Percentiles rank a stretch among this genome's conserved stretches.
phyloP scores from a whole-genome alignment of 495 filamentous ascomycete species.

The Penicillium cosmopolitanum region DNA sequence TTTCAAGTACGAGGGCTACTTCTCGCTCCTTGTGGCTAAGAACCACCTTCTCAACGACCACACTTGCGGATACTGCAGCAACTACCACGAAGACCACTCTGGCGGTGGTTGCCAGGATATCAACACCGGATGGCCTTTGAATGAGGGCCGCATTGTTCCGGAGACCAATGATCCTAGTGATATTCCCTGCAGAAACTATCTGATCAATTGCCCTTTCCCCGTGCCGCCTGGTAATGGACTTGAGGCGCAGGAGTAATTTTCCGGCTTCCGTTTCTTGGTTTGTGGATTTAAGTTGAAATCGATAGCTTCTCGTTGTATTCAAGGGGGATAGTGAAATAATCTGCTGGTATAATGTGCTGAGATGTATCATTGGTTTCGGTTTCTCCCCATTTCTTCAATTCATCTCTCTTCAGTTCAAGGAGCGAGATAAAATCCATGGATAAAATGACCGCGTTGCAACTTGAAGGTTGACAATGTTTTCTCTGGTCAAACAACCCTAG shows the following conservation, averaged over 20 bases:
- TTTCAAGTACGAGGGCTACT: conserved; percentile 14
- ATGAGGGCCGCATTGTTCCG: conserved; percentile 10
- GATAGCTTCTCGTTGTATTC: neutral
- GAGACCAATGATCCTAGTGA: conserved; percentile 9
- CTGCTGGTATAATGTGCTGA: too few species aligned
- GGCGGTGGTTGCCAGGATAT: conserved; percentile 13
- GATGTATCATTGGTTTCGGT: too few species aligned
- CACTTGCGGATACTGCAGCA: conserved; percentile 10
- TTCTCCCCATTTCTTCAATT: too few species aligned
- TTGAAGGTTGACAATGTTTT: too few species aligned
- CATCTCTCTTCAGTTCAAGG: too few species aligned
- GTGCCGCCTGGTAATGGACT: conserved; percentile 13
- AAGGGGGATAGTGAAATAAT: neutral
- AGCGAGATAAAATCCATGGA: too few species aligned
- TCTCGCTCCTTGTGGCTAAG: conserved; percentile 10
- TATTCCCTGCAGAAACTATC: conserved; percentile 10
- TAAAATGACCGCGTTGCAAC: too few species aligned
- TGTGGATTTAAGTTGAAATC: neutral
- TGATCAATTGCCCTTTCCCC: conserved; percentile 12
- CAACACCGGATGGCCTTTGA: conserved; percentile 11
- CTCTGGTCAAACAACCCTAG: too few species aligned
- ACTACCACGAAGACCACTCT: conserved; percentile 12
- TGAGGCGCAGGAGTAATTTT: conserved; percentile 7
- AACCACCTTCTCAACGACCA: conserved; percentile 13
- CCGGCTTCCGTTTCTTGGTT: neutral